Evolutionary conservation across 164 flowering plant genomes (phyloP).

Genomic region (Sedum album): DNA sequence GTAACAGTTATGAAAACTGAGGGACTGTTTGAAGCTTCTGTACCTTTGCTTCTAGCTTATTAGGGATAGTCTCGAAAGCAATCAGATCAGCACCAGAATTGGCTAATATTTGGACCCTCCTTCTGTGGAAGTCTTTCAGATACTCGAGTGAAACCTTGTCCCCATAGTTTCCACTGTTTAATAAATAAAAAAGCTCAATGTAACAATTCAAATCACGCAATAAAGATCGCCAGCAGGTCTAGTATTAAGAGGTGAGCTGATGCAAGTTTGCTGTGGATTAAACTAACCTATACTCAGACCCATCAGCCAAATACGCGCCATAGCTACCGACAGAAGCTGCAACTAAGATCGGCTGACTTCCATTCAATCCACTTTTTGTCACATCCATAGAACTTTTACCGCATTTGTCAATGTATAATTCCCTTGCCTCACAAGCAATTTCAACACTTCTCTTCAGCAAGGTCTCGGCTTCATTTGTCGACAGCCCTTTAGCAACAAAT

Average conservation of each 20-base stretch:
- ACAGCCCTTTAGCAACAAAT: not conserved
- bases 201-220: not conserved
- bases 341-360: conserved; percentile 33
- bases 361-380: conserved; percentile 9
- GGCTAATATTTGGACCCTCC: conserved; percentile 82
- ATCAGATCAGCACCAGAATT: conserved; percentile 74
- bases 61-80: conserved; percentile 89
- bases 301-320: conserved; percentile 64
- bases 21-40: not conserved
- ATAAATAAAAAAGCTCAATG: not conserved
- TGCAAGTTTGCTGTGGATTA: not conserved
- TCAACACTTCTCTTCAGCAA: not conserved
- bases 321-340: conserved; percentile 65
- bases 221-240: not conserved
- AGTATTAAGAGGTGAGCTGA: not conserved
- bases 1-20: not conserved
- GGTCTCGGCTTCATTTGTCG: not conserved
- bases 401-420: conserved; percentile 27
- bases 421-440: conserved; percentile 33
- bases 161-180: conserved; percentile 67
- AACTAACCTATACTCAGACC: conserved; percentile 50
- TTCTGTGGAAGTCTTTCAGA: conserved; percentile 79
- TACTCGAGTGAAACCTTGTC: conserved; percentile 37
- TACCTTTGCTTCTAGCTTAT: conserved; percentile 90
- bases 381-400: conserved; percentile 24